phyloP scores from a whole-genome alignment of 2,329 filamentous ascomycete genomes.

The Fusarium annulatum region DNA sequence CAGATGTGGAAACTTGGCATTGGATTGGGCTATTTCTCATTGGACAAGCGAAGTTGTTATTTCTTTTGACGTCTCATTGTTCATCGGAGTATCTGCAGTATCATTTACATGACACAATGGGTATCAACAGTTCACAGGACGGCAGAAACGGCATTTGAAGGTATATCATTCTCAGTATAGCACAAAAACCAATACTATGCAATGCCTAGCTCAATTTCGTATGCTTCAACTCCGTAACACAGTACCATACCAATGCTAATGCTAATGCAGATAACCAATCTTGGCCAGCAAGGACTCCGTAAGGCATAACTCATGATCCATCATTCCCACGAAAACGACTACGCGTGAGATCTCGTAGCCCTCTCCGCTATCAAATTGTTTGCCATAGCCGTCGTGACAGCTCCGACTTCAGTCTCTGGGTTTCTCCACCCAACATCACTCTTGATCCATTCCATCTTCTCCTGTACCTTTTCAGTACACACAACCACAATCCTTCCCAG shows the following conservation, averaged over 20 bases:
- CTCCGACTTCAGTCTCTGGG: not conserved
- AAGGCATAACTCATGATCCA: not conserved
- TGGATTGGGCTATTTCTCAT: not conserved
- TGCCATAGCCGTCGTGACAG: not conserved
- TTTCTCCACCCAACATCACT: constrained; percentile 34
- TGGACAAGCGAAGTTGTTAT: not conserved
- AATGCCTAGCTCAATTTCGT: not conserved
- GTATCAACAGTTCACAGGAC: not conserved
- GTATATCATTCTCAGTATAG: not conserved
- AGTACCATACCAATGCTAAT: not conserved
- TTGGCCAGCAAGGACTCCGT: not conserved
- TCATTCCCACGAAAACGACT: not conserved
- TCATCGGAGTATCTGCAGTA: not conserved
- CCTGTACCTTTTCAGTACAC: constrained; percentile 42
- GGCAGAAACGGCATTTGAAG: not conserved
- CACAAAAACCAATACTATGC: not conserved
- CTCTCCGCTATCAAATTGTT: not conserved
- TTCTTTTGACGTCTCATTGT: not conserved
- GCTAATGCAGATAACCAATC: not conserved
- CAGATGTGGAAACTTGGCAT: not conserved
- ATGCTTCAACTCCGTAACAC: not conserved
- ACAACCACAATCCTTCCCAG: constrained; percentile 33
- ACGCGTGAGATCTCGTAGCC: not conserved
- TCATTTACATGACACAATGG: not conserved
- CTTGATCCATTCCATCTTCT: constrained; percentile 44